Conservation (phyloP, 305 asterid genomes). For the Lippia alba region DNA sequence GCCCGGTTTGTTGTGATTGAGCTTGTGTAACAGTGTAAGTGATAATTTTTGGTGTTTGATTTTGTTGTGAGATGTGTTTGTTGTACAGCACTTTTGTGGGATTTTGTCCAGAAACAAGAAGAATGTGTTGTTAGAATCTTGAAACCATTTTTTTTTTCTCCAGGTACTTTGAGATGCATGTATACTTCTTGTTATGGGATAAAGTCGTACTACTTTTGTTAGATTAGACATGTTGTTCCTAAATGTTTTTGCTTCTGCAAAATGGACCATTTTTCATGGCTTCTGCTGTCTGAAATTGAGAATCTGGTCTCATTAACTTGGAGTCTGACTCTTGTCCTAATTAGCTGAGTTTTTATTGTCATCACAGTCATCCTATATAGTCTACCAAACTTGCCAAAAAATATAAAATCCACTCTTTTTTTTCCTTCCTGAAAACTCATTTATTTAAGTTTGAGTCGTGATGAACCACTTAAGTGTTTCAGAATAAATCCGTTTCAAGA, state of each 20-base stretch:
- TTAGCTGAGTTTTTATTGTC: neutral
- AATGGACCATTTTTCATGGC: conserved; percentile 5
- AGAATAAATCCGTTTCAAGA: too few species aligned
- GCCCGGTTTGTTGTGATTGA: conserved; percentile 79
- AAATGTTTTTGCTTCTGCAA: neutral
- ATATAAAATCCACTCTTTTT: too few species aligned
- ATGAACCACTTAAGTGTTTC: too few species aligned
- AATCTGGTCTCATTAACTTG: neutral
- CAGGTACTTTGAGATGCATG: conserved; percentile 34
- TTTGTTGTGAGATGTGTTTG: conserved; percentile 37
- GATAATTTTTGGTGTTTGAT: neutral
- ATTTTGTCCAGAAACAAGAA: neutral
- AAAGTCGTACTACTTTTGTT: neutral
- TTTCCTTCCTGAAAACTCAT: too few species aligned
- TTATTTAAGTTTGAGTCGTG: too few species aligned
- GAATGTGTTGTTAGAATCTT: conserved; percentile 2
- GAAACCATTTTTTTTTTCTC: conserved; percentile 22
- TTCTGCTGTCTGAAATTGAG: neutral
- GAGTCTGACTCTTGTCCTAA: neutral
- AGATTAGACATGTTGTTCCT: neutral
- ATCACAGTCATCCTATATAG: neutral
- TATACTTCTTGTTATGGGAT: conserved; percentile 5
- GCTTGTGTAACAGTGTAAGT: too few species aligned
- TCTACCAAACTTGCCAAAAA: neutral
- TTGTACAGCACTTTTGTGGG: conserved; percentile 54